Evolutionary conservation across 1,284 basidiomycete species (phyloP), one percentile per base, ranked within the genome.

Genomic region (Malassezia equina): DNA sequence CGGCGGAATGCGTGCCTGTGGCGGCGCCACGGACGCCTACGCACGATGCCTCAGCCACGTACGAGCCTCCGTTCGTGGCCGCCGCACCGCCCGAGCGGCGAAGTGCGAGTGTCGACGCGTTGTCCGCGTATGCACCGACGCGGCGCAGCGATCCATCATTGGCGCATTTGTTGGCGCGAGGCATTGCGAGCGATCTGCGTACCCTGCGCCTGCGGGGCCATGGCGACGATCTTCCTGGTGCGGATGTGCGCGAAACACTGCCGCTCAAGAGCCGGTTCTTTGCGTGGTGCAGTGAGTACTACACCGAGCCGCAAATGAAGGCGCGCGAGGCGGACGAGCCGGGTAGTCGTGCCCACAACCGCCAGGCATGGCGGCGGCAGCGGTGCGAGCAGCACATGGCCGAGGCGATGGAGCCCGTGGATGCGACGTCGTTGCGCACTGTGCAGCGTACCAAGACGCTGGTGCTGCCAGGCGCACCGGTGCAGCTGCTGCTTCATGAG

Each of bases 271-370:
- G 88, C 68, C 81, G 83, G 2, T 91, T 90, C 75, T 98, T 88
- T 72, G 90, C 94, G 69, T 96, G 90, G 88, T 90, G 89, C 58
- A 84, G 84, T 67, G 91, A 96, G 73, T 96, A 96, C 75, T 98
- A 95, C 78, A 90, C 88, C 60, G 91, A 96, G 76, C 90, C 93
- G 4, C 93, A 74, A 56, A 74, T 74, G 71, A 85, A 88, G 58
- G 54, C 90, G 81, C 83, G 88, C 17, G 93, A 98, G 74, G 84
- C 84, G 4, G 90, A 96, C 69, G 94, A 98, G 75, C 90, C 91
- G 15, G 93, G 93, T 3, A 91, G 88, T 60, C 78, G 86, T 43
- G 84, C 86, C 66, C 96, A 93, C 73, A 96, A 95, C 69, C 87
- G 93, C 66, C 90, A 95, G 71, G 83, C 91, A 2, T 98, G 93